Base-by-base conservation (phyloP, 768 basidiomycete species). In the Symmetrospora coprosmae region DNA sequence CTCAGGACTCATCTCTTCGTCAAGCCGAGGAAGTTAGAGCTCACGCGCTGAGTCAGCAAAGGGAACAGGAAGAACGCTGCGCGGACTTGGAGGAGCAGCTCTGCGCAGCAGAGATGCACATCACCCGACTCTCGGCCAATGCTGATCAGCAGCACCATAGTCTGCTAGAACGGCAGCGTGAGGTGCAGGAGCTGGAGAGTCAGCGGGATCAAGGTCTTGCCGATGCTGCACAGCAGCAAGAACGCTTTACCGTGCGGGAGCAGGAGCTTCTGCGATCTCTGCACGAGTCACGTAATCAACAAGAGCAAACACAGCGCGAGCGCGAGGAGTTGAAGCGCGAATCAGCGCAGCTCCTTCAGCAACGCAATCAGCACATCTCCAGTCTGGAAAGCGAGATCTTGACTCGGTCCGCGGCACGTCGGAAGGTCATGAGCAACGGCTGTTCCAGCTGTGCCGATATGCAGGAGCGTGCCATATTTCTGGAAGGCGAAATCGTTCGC, bases 321-420 rank as follows among this genome's bases (percentile, higher is more conserved):
- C n/a, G n/a, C n/a, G n/a, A n/a, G n/a, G n/a, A n/a, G n/a, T n/a
- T n/a, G 46, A 50, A 52, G 38, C 17, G 53, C 17, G 39, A 35
- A 17, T 31, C 41, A 19, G 25, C 55, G 4, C 28, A 30, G n/a
- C 39, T 43, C 14, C 17, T 58, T 2, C 39, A 13, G 23, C 31
- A 58, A 30, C 43, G 37, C 23, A 43, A 58, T 13, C 25, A 58
- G 31, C 40, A 23, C 11, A 25, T 58, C 9, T 7, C 39, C 13
- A 21, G 46, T 16, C 55, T 58, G 4, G 55, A 58, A 38, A 43
- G 28, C n/a, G 55, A 58, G 33, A 43, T 58, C 4, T 33, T 46
- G 55, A 58, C 30, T 23, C 55, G 55, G n/a, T 58, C 39, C 25
- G 21, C 40, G 9, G 55, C 43, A 16, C 40, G 55, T n/a, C 40